Conservation (phyloP, 2,329 filamentous ascomycete genomes). For the Xenosphaeropsis pyriputrescens region DNA sequence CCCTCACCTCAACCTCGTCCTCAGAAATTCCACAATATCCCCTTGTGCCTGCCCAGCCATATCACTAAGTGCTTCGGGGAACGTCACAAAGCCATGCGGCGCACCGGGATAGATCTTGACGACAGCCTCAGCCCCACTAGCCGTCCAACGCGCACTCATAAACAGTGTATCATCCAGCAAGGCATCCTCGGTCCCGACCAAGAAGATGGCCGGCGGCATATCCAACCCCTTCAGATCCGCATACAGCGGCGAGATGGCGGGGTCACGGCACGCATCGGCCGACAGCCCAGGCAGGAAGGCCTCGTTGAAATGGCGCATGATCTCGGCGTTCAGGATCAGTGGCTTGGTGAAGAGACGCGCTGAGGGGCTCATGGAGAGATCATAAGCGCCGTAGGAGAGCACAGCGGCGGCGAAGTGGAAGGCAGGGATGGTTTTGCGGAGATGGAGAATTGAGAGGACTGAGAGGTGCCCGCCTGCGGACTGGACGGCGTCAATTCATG, state of each 20-base stretch:
- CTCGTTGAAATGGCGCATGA: conserved; percentile 29
- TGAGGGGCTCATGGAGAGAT: conserved; percentile 27
- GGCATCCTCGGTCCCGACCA: conserved; percentile 36
- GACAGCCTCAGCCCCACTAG: conserved; percentile 31
- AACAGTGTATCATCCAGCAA: conserved; percentile 35
- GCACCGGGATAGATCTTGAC: conserved; percentile 38
- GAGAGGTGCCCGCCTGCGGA: conserved; percentile 35
- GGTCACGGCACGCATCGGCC: conserved; percentile 23
- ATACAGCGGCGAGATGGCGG: conserved; percentile 33
- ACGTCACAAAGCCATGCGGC: conserved; percentile 31
- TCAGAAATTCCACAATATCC: too few relatives aligned
- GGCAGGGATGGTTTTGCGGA: conserved; percentile 21
- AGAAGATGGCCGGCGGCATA: conserved; percentile 37
- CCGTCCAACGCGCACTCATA: conserved; percentile 38
- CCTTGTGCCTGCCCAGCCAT: too few relatives aligned
- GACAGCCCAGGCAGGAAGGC: conserved; percentile 28
- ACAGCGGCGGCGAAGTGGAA: conserved; percentile 33
- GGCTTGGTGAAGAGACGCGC: conserved; percentile 12
- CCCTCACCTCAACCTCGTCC: too few relatives aligned
- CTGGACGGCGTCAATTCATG: neutral
- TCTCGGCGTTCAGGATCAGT: conserved; percentile 26
- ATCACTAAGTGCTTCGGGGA: too few relatives aligned
- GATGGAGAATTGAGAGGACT: conserved; percentile 28
- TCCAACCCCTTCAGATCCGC: conserved; percentile 21
- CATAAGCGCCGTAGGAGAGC: conserved; percentile 35